Conservation (phyloP, 192 early-diverging fungal genomes). For the Backusella circina region DNA sequence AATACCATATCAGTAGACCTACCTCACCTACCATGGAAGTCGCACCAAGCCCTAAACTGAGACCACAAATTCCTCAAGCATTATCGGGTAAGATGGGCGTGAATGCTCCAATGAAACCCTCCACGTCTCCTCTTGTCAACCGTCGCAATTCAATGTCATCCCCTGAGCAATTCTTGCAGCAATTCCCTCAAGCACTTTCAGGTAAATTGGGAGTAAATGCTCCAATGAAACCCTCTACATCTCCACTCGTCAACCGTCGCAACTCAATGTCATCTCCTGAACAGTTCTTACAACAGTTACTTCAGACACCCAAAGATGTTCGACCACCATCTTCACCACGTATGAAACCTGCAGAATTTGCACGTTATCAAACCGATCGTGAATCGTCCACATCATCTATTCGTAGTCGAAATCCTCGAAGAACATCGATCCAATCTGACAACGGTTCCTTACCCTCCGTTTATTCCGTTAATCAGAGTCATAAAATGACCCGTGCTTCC, state of each 20-base stretch:
- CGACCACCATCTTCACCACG: not conserved
- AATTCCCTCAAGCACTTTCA: not conserved
- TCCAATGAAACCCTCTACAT: conserved; percentile 18
- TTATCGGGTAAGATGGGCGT: not conserved
- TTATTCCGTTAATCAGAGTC: not conserved
- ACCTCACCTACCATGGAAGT: not conserved
- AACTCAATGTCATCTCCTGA: conserved; percentile 23
- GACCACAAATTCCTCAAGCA: not conserved
- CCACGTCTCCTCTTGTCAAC: conserved; percentile 15
- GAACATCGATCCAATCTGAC: conserved; percentile 30
- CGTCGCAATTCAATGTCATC: conserved; percentile 15
- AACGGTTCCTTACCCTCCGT: not conserved
- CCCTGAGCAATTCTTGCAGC: conserved; percentile 27
- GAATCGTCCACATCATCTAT: conserved; percentile 28
- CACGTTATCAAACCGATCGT: conserved; percentile 14
- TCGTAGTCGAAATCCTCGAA: conserved; percentile 16
- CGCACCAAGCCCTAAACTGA: not conserved
- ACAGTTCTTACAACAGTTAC: conserved; percentile 17
- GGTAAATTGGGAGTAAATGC: not conserved
- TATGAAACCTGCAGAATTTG: conserved; percentile 15
- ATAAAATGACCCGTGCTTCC: not conserved
- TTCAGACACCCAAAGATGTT: conserved; percentile 6
- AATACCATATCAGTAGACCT: not conserved
- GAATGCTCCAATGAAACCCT: conserved; percentile 16
- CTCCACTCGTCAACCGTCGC: conserved; percentile 12